phyloP scores from a whole-genome alignment of 495 filamentous ascomycete genomes.

The Schizothecium vesticola region DNA sequence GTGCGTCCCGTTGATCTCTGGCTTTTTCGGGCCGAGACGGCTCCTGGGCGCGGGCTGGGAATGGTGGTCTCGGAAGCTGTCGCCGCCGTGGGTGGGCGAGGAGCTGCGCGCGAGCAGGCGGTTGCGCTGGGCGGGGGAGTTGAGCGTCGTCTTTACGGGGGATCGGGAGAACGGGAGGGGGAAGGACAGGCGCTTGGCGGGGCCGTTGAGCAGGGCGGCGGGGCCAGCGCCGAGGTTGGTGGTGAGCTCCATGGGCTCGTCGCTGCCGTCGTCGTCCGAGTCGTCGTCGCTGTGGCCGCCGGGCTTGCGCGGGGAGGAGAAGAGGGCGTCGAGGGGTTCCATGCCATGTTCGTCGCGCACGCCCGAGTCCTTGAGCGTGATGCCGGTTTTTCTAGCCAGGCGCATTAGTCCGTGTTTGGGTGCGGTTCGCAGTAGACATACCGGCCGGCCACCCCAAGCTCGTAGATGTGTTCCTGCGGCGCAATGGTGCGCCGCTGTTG shows the following conservation, averaged over 20 bases:
- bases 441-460: slow-evolving; percentile 47
- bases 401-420: not conserved
- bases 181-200: slow-evolving; percentile 38
- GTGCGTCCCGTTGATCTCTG: slow-evolving; percentile 16
- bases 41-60: slow-evolving; percentile 21
- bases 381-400: slow-evolving; percentile 62
- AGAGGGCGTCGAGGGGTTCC: slow-evolving; percentile 76
- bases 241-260: slow-evolving; percentile 41
- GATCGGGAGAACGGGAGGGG: slow-evolving; percentile 45
- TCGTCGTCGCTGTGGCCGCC: slow-evolving; percentile 3
- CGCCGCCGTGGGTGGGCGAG: slow-evolving; percentile 34
- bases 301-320: slow-evolving; percentile 67
- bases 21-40: slow-evolving; percentile 37
- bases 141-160: slow-evolving; percentile 52
- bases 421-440: slow-evolving; percentile 12
- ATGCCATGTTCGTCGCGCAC: slow-evolving; percentile 87
- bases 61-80: slow-evolving; percentile 18
- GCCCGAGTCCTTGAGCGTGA: slow-evolving; percentile 72
- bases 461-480: slow-evolving; percentile 42
- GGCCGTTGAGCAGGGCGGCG: slow-evolving; percentile 27
- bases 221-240: slow-evolving; percentile 24
- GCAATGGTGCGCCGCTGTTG: slow-evolving; percentile 32
- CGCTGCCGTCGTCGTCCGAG: slow-evolving; percentile 23
- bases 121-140: slow-evolving; percentile 50
- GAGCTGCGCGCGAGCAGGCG: slow-evolving; percentile 39